These are phyloP conservation scores for Plantago rigida DNA, from an alignment of 305 asterid species.

Conservation along the genomic window DNA sequence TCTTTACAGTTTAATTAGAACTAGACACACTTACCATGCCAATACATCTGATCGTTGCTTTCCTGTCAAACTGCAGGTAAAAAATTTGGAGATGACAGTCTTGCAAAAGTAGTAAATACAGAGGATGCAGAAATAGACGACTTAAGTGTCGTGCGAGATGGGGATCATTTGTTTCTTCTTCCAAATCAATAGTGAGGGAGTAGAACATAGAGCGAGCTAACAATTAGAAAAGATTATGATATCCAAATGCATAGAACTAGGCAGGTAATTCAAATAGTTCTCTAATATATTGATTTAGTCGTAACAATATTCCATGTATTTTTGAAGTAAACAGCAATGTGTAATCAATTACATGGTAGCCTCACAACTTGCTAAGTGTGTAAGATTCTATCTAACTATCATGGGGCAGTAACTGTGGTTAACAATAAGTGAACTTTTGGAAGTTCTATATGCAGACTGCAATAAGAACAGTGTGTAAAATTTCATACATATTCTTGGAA, in stretches of 20 bases:
- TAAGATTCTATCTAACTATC: conserved; percentile 29
- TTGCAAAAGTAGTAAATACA: conserved; percentile 45
- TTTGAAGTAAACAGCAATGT: conserved; percentile 23
- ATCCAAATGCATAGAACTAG: conserved; percentile 22
- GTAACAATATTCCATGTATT: conserved; percentile 14
- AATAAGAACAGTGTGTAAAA: conserved; percentile 24
- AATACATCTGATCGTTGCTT: conserved; percentile 22
- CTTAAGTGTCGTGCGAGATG: conserved; percentile 56
- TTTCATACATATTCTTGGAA: conserved; percentile 24
- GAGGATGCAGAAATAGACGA: conserved; percentile 85
- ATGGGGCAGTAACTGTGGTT: conserved; percentile 20
- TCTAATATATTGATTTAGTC: conserved; percentile 24
- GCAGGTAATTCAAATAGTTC: conserved; percentile 22
- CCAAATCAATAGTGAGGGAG: conserved; percentile 27
- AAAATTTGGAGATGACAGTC: conserved; percentile 51
- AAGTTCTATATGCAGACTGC: conserved; percentile 5
- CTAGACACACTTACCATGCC: conserved; percentile 12
- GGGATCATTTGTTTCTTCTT: conserved; percentile 67
- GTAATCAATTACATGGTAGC: neutral
- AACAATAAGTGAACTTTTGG: conserved; percentile 17
- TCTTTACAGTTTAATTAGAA: neutral
- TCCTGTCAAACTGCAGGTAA: conserved; percentile 54
- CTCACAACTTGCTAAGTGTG: neutral
- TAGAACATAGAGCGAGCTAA: conserved; percentile 33
- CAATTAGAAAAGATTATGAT: conserved; percentile 8